Evolutionary conservation across 139 green algal species (phyloP), one percentile per base, ranked within the genome.

Genomic region (Chlorella sp.): DNA sequence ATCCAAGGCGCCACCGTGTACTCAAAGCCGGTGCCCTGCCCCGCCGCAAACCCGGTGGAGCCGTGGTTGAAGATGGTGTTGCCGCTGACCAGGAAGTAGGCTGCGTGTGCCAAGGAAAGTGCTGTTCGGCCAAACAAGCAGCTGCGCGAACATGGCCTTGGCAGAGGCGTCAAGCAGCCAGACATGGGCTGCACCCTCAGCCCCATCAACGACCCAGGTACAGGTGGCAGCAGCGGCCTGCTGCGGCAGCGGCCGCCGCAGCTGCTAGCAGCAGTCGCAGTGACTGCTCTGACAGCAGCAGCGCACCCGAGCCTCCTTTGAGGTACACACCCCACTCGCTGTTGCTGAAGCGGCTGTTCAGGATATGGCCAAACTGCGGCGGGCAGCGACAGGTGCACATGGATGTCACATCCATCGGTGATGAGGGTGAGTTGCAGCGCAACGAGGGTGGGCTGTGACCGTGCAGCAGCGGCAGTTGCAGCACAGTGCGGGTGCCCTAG

Each of bases 11-110:
- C 34, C 0, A 23, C 39, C 36, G 70, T 82, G 56, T 60, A 82
- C 56, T 82, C 75, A 44, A 82, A 82, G 23, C 75, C 75, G 32
- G 75, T 82, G 57, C 75, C 75, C 75, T 82, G 75, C 9, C 75
- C 75, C 32, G 75, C 75, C 5, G 75, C 75, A 71, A 82, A 72
- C 0, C 32, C 75, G 11, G 75, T 71, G 36, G 75, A 71, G 20
- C 75, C 75, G 56, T 67, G 30, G 57, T 67, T 65, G 75, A 21
- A 12, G 4, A 82, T 57, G 30, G 38, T 34, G 75, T 82, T 82
- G 56, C 56, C 56, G 15, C 57, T 21, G 20, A 82, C 57, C 9
- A 72, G 21, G 36, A 71, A 82, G 75, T 82, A 82, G 34, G 75
- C 75, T 82, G 75, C 57, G 57, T 1, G 23, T 15, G 6, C 44